A percentile compares a stretch with the other conserved stretches of the same genome.
These are phyloP conservation scores for Dendrobium nobile DNA, from an alignment of 106 monocot species.

Conservation along the genomic window DNA sequence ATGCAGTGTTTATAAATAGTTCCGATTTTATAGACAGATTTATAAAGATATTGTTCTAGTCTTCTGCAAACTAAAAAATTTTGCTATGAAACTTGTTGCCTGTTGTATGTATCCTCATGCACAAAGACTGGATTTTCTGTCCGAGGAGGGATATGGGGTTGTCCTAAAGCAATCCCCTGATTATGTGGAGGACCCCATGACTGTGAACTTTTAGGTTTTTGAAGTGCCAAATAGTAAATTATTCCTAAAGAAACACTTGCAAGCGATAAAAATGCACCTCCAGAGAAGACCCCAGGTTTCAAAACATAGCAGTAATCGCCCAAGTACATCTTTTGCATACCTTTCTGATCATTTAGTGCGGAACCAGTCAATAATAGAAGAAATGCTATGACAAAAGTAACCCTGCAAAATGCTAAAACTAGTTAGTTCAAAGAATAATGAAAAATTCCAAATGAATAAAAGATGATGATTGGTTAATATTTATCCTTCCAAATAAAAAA, in stretches of 20 bases:
- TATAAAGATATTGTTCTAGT: no score
- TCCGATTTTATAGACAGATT: no score
- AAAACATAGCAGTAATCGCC: slow-evolving; percentile 46
- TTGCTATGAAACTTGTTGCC: slow-evolving; percentile 31
- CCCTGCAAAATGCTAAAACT: slow-evolving; percentile 22
- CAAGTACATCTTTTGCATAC: slow-evolving; percentile 25
- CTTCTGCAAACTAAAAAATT: no score
- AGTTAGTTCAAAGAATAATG: not conserved
- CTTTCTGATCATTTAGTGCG: slow-evolving; percentile 37
- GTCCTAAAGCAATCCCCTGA: no score
- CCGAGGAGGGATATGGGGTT: no score
- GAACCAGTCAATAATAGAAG: slow-evolving; percentile 50
- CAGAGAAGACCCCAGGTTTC: slow-evolving; percentile 54
- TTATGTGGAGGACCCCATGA: no score
- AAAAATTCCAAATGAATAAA: no score
- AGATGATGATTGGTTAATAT: no score
- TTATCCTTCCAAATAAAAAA: not conserved
- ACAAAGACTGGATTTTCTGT: slow-evolving; percentile 32
- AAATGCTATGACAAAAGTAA: slow-evolving; percentile 52
- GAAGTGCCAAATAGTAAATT: no score
- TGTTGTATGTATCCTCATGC: slow-evolving; percentile 49
- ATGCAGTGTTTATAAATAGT: no score
- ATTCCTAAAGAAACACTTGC: slow-evolving; percentile 20
- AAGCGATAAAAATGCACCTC: slow-evolving; percentile 38
- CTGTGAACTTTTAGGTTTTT: no score